A percentile compares a stretch with the other conserved stretches of the same genome.
phyloP scores from a whole-genome alignment of 139 green algal genomes.

The Chlamydomonas schloesseri region DNA sequence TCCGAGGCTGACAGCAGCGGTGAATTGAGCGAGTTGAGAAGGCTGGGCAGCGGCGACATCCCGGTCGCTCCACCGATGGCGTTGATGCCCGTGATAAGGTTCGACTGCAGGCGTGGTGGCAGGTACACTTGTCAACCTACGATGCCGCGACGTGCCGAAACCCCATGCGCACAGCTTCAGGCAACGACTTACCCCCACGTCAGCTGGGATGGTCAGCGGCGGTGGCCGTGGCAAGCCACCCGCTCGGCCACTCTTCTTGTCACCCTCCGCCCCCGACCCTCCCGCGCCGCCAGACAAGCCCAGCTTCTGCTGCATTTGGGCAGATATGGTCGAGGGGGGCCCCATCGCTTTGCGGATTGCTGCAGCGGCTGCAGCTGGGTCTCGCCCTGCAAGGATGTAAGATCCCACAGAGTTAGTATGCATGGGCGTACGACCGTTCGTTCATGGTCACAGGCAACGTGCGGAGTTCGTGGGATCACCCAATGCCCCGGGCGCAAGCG shows the following conservation, averaged over 20 bases:
- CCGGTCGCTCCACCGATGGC: neutral
- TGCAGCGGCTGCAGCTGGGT: neutral
- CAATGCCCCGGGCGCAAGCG: no score
- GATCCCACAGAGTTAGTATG: no score
- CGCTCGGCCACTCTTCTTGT: constrained; percentile 18
- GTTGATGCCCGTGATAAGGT: constrained; percentile 33
- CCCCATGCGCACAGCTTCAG: no score
- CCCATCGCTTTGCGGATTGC: constrained; percentile 20
- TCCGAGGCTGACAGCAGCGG: constrained; percentile 31
- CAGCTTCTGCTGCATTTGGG: constrained; percentile 43
- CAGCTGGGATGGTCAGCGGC: constrained; percentile 51
- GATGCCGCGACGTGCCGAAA: no score
- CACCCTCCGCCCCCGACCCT: neutral
- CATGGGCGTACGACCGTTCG: no score
- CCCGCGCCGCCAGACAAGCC: neutral
- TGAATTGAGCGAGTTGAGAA: constrained; percentile 39
- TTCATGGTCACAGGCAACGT: no score
- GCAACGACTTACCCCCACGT: constrained; percentile 20
- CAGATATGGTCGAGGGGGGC: constrained; percentile 22
- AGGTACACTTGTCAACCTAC: no score
- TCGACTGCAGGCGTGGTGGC: constrained; percentile 7
- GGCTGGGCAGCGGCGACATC: constrained; percentile 43
- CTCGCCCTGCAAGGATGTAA: no score
- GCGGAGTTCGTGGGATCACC: no score
- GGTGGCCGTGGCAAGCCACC: constrained; percentile 43